A percentile compares a stretch with the other conserved stretches of the same genome.
Conservation (phyloP, 129 eudicot genomes). For the Dittrichia graveolens region DNA sequence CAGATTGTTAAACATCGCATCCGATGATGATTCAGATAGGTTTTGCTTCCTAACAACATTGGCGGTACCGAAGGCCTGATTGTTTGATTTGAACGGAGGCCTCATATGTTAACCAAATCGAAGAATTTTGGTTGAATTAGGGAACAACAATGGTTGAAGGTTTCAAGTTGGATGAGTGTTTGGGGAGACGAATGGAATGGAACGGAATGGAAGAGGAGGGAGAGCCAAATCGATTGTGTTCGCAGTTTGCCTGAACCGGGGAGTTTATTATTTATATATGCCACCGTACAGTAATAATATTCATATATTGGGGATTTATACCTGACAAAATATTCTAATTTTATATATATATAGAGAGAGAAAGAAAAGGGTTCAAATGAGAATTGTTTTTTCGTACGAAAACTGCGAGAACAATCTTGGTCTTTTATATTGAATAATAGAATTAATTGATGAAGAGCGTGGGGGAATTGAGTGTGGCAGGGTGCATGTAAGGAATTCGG, state of each 20-base stretch:
- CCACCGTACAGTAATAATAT: too few relatives aligned
- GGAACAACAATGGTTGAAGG: conserved; percentile 13
- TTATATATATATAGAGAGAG: too few relatives aligned
- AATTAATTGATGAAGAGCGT: too few relatives aligned
- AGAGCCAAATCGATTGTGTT: not conserved
- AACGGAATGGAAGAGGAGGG: conserved; percentile 3
- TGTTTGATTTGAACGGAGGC: conserved; percentile 36
- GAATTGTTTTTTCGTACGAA: too few relatives aligned
- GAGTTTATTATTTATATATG: not conserved
- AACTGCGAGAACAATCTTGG: too few relatives aligned
- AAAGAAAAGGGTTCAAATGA: too few relatives aligned
- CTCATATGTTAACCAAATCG: conserved; percentile 19
- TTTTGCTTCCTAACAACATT: conserved; percentile 24
- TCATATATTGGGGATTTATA: too few relatives aligned
- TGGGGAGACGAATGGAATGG: conserved; percentile 5
- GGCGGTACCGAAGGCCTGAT: conserved; percentile 18
- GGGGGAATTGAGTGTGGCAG: too few relatives aligned
- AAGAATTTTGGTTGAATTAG: not conserved
- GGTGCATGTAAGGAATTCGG: too few relatives aligned
- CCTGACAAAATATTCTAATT: too few relatives aligned
- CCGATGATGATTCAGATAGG: conserved; percentile 32
- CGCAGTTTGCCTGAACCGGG: not conserved
- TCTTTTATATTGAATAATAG: too few relatives aligned
- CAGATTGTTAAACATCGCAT: conserved; percentile 47
- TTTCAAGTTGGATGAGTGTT: conserved; percentile 10